Evolutionary conservation across 371 early-diverging fungal genomes (phyloP), one percentile per base, ranked within the genome.

Genomic region (Actinomortierella ambigua): DNA sequence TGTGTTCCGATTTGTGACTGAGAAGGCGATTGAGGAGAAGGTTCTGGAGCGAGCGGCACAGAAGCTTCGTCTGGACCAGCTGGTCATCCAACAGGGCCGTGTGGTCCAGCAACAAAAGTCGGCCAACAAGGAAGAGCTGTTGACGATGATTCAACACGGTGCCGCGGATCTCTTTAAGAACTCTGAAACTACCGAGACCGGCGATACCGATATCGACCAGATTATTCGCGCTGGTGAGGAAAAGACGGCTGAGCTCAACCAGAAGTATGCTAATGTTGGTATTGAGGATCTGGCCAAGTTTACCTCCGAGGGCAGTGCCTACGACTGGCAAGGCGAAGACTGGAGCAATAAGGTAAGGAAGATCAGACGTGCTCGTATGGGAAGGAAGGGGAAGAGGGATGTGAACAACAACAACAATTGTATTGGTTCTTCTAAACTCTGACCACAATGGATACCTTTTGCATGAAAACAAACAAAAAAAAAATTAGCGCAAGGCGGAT

Each of bases 1-100:
- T 62, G 98, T 99, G 5, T 99, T 94, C 79, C 84, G 99, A 53
- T 93, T 99, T 55, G 93, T 99, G n/a, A 93, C 97, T 20, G 98
- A 98, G 79, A 89, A 90, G 56, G 94, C 99, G 1, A 93, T 99
- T 64, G 99, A 99, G 77, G 99, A 99, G 75, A 98, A 95, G 77
- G 94, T 99, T 1, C 77, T 99, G 29, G 96, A 98, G 75, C 87
- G 94, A 53, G 98, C 99, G 17, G 91, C 97, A 29, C 95, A 95
- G 77, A 99, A 99, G 81, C 83, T 99, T 49, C 90, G 96, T 26
- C 82, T 99, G 28, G 99, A 99, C 76, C 96, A 99, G 77, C 82
- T 99, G 44, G 97, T 99, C 34, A 97, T 99, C 69, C 98, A 99
- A 76, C 95, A 96, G 69, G 95, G 95, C 2, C 88, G 93, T 22